Conservation (phyloP, 1,284 basidiomycete species). For the Inonotus obliquus region DNA sequence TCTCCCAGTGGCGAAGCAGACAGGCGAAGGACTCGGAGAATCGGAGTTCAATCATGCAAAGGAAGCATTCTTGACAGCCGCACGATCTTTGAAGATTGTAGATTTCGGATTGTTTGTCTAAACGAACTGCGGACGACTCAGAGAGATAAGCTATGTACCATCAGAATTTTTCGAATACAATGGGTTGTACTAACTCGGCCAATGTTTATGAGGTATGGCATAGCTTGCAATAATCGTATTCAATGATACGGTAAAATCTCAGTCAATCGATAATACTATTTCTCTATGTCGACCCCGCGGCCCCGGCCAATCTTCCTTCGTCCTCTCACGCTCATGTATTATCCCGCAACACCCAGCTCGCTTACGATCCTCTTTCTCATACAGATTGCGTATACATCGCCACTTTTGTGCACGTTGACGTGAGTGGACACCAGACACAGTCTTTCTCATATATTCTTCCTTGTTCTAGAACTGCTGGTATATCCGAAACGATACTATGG, state of each 20-base stretch:
- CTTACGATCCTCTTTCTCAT: background rate
- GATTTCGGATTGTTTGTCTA: conserved; percentile 69
- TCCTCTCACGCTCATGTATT: background rate
- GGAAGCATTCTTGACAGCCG: conserved; percentile 53
- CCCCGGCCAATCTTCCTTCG: background rate
- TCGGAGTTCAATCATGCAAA: conserved; percentile 36
- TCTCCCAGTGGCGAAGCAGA: conserved; percentile 50
- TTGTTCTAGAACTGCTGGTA: background rate
- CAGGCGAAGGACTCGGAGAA: conserved; percentile 39
- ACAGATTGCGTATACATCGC: background rate
- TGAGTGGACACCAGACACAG: too few species aligned
- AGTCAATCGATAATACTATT: background rate
- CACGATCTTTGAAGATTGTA: conserved; percentile 59
- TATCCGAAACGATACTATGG: background rate
- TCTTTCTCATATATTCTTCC: background rate
- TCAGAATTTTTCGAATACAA: background rate
- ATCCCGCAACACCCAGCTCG: too few species aligned
- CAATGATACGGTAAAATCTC: background rate
- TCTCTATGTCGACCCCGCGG: background rate
- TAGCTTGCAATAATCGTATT: background rate
- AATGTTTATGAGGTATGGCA: background rate
- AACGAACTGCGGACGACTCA: background rate
- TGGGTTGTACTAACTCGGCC: background rate
- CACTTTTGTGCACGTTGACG: too few species aligned
- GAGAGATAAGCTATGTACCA: background rate